Evolutionary conservation across 371 early-diverging fungal species (phyloP).

Genomic region (Mortierella sp.): DNA sequence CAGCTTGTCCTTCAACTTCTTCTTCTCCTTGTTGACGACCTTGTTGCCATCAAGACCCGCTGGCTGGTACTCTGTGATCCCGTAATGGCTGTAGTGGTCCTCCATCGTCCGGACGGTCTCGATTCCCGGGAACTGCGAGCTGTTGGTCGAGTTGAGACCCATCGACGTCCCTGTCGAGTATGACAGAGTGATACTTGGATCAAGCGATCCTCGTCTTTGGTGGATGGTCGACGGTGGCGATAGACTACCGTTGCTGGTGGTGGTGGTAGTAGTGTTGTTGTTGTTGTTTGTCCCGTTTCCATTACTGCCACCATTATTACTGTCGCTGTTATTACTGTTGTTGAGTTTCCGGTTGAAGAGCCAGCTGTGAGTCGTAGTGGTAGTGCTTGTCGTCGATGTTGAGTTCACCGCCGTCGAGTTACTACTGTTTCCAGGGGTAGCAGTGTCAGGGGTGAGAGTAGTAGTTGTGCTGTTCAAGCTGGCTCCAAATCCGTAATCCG

Average conservation of each 20-base stretch:
- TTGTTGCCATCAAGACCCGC: conserved; percentile 17
- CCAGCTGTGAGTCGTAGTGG: background rate
- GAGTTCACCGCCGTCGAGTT: background rate
- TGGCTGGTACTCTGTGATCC: conserved; percentile 48
- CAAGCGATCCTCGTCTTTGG: conserved; percentile 30
- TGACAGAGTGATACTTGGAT: conserved; percentile 14
- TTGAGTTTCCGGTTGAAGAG: conserved; percentile 7
- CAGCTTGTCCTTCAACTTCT: conserved; percentile 25
- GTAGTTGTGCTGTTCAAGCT: background rate
- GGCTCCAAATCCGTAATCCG: background rate
- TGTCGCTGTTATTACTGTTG: background rate
- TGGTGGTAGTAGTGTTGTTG: background rate
- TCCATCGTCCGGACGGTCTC: conserved; percentile 26
- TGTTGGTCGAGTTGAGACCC: background rate
- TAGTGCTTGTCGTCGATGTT: background rate
- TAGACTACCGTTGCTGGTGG: background rate
- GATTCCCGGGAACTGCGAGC: conserved; percentile 13
- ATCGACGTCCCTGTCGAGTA: conserved; percentile 26
- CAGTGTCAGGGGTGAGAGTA: background rate
- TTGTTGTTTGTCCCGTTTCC: background rate
- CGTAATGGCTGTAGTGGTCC: conserved; percentile 38
- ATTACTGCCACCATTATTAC: background rate
- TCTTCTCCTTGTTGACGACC: conserved; percentile 26
- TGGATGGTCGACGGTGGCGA: conserved; percentile 6
- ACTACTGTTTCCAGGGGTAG: background rate